Base-by-base conservation (phyloP, 495 filamentous ascomycete species). In the Penicillium daleae region DNA sequence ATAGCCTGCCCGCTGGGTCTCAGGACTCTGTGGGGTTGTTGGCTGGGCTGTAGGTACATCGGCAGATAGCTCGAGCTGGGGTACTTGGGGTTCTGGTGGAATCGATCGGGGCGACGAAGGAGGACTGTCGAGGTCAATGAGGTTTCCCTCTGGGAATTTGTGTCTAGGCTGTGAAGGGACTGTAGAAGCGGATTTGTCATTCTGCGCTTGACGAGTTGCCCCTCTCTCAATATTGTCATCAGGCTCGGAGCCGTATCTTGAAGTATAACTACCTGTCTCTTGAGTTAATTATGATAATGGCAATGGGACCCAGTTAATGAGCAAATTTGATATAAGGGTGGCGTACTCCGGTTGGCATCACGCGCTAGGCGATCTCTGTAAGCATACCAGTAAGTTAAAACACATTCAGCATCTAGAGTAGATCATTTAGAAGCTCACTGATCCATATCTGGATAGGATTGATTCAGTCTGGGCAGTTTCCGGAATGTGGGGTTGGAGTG, bases 101-200 rank as follows among this genome's bases (percentile, higher is more conserved):
- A 29, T n/a, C 31, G 24, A 27, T 17, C 24, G 2, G 3, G 31
- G 51, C 1, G 51, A 35, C n/a, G 19, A 4, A 32, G 51, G n/a
- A 27, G 29, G 51, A 54, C 51, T 54, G 27, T 54, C 51, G 12
- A 54, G 31, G 2, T 33, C 31, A 12, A 54, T 54, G 29, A 54
- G 32, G 15, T 54, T 37, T 17, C 15, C 49, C 6, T 35, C 51
- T 22, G 31, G 24, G 5, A 35, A n/a, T 22, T 35, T 4, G 13
- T 22, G 31, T 24, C 12, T 2, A 54, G 29, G 17, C 2, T 35
- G 17, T 5, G 29, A 22, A 19, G 10, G 24, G 50, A 9, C 29
- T n/a, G 19, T 22, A 4, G 15, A 12, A 6, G 8, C n/a, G 27
- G n/a, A 33, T 15, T 31, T 6, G 26, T 12, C 24, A 4, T 15